These are phyloP conservation scores for Alliaria petiolata DNA, from an alignment of 345 rosid species.

Conservation along the genomic window DNA sequence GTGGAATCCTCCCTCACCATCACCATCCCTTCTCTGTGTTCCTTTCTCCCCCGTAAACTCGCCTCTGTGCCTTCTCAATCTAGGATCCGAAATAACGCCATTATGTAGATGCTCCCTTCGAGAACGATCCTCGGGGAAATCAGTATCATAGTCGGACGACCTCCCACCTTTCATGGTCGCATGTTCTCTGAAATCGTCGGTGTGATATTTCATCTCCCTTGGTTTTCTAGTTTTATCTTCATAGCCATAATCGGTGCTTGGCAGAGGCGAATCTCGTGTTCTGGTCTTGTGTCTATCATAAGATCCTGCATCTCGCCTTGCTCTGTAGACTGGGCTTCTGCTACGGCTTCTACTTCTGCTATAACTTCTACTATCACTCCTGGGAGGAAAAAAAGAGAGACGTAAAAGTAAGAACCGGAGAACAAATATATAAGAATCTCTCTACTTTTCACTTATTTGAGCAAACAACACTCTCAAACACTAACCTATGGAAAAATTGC, in stretches of 20 bases:
- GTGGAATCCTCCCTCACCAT: conserved; percentile 43
- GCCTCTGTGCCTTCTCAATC: conserved; percentile 32
- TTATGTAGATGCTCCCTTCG: conserved; percentile 29
- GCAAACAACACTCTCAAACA: not conserved
- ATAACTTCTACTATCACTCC: conserved; percentile 42
- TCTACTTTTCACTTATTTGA: not conserved
- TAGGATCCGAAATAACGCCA: conserved; percentile 29
- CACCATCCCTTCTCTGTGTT: conserved; percentile 40
- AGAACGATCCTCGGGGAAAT: conserved; percentile 41
- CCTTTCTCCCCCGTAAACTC: conserved; percentile 44
- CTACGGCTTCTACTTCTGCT: conserved; percentile 66
- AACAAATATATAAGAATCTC: not conserved
- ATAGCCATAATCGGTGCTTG: conserved; percentile 52
- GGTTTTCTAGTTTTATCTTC: conserved; percentile 48
- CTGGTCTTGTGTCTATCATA: conserved; percentile 58
- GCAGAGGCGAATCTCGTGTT: conserved; percentile 40
- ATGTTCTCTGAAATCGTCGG: conserved; percentile 44
- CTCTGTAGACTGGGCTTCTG: conserved; percentile 59
- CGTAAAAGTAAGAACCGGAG: not conserved
- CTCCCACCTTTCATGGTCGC: conserved; percentile 32
- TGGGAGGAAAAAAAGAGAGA: not conserved
- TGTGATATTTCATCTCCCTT: conserved; percentile 42
- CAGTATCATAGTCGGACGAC: conserved; percentile 32
- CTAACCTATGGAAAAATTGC: conserved; percentile 30
- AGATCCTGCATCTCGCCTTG: conserved; percentile 54